These are phyloP conservation scores for Pelargonium myrrhifolium DNA, from an alignment of 441 rosid genomes.

Conservation along the genomic window DNA sequence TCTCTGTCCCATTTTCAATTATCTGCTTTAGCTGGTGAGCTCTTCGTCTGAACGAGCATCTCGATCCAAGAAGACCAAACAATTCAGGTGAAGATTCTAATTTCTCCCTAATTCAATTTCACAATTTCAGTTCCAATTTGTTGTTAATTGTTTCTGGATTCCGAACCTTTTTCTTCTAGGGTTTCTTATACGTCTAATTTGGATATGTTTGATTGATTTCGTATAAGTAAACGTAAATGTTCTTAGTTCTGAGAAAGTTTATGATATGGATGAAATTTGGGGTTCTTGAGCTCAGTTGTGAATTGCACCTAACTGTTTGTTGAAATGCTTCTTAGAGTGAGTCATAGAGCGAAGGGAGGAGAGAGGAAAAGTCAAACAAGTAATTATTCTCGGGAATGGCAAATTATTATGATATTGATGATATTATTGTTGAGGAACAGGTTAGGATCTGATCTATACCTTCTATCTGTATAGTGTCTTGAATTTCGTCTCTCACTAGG, in stretches of 20 bases:
- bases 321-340: not conserved
- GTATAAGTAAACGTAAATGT: not conserved
- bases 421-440: constrained; percentile 67
- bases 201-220: not conserved
- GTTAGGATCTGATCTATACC: constrained; percentile 21
- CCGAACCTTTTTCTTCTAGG: not conserved
- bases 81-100: not conserved
- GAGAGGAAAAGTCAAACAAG: not conserved
- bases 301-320: not conserved
- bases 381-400: constrained; percentile 27
- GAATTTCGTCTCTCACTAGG: not conserved
- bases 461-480: not conserved
- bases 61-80: not conserved
- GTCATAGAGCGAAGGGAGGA: not conserved
- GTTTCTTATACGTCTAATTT: not conserved
- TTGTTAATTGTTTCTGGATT: too few relatives aligned
- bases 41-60: not conserved
- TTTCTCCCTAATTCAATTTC: not conserved
- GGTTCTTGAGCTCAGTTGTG: not conserved
- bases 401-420: constrained; percentile 50
- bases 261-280: not conserved
- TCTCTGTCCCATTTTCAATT: not conserved
- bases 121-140: not conserved
- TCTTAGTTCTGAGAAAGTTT: not conserved
- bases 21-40: not conserved